phyloP scores from a whole-genome alignment of 2,329 filamentous ascomycete genomes.

The Monosporascus sp. region DNA sequence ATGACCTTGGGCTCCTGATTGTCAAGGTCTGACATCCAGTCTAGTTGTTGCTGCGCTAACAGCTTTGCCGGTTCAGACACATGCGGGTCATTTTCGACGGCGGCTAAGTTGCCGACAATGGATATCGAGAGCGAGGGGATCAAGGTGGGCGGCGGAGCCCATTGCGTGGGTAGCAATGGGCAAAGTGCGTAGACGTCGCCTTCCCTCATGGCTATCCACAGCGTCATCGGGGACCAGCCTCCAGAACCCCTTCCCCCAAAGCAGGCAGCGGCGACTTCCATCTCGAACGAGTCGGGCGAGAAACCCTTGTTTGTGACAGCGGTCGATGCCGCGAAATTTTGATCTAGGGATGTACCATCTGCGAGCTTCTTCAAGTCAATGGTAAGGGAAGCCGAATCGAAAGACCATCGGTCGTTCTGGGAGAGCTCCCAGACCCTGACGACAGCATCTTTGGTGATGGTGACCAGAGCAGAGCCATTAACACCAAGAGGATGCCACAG shows the following conservation, averaged over 20 bases:
- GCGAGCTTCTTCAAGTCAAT: constrained; percentile 86
- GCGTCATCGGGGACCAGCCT: constrained; percentile 92
- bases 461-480: constrained; percentile 75
- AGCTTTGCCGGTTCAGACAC: constrained; percentile 49
- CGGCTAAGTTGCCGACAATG: constrained; percentile 68
- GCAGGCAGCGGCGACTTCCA: constrained; percentile 86
- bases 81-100: constrained; percentile 53
- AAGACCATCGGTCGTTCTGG: constrained; percentile 77
- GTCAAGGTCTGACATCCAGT: constrained; percentile 64
- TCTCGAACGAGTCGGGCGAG: constrained; percentile 83
- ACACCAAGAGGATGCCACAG: constrained; percentile 92
- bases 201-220: constrained; percentile 93
- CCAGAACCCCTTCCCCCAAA: constrained; percentile 65
- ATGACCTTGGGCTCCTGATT: constrained; percentile 55
- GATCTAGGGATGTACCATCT: constrained; percentile 74
- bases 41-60: constrained; percentile 58
- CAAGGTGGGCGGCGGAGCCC: constrained; percentile 71
- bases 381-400: constrained; percentile 75
- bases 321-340: constrained; percentile 75
- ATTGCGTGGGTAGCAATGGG: constrained; percentile 80
- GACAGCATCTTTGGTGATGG: constrained; percentile 80
- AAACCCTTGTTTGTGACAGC: constrained; percentile 74
- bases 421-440: constrained; percentile 90
- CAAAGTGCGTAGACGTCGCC: constrained; percentile 93
- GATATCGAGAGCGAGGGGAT: constrained; percentile 79